Conservation (phyloP, 192 early-diverging fungal genomes). For the Backusella psychrophila region DNA sequence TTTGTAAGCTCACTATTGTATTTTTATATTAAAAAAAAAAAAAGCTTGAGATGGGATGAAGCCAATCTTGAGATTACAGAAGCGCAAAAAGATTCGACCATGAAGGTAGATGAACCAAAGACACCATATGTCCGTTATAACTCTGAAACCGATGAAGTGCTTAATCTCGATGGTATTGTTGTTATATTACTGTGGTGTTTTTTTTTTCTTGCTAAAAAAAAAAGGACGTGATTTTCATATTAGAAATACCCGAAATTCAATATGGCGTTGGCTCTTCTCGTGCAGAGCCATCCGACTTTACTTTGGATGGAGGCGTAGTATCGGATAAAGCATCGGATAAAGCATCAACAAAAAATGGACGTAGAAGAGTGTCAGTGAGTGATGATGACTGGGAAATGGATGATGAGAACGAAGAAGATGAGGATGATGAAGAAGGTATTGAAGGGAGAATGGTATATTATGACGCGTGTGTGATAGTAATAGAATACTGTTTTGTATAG, state of each 20-base stretch:
- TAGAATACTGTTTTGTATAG: not conserved
- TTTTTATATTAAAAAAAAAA: not conserved
- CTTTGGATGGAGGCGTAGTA: conserved; percentile 30
- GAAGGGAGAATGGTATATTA: not conserved
- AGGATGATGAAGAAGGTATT: conserved; percentile 39
- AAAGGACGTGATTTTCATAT: not conserved
- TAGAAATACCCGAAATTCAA: conserved; percentile 18
- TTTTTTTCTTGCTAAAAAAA: not conserved
- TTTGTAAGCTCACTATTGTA: conserved; percentile 7
- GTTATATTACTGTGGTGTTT: not conserved
- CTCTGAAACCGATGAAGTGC: conserved; percentile 69
- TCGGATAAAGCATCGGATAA: conserved; percentile 36
- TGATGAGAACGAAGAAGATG: conserved; percentile 49
- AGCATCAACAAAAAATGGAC: conserved; percentile 15
- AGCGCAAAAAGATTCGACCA: conserved; percentile 84
- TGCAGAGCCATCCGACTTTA: conserved; percentile 28
- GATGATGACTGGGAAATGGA: conserved; percentile 60
- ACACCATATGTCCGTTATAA: conserved; percentile 95
- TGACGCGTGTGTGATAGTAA: not conserved
- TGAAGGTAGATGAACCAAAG: conserved; percentile 97
- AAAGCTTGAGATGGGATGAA: conserved; percentile 91
- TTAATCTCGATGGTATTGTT: conserved; percentile 30
- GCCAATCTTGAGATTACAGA: conserved; percentile 89
- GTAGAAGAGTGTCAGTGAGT: conserved; percentile 31
- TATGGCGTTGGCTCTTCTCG: not conserved